Base-by-base conservation (phyloP, 306 rosid species). In the Casuarina glauca region DNA sequence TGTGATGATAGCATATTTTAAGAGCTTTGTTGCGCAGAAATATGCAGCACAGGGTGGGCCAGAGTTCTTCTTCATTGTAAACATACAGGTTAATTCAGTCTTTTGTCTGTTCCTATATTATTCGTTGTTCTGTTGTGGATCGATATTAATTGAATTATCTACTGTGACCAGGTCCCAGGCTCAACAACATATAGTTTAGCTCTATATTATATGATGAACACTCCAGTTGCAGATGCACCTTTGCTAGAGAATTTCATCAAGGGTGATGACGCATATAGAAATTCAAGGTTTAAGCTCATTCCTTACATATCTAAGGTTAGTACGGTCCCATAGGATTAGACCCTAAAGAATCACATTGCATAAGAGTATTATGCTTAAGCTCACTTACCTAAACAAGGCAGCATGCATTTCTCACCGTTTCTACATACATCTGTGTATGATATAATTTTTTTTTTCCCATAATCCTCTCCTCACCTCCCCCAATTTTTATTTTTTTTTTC, bases 221-320 rank as follows among this genome's bases (percentile, higher is more conserved):
- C 93, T 84, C 96, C 96, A 66, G 81, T 94, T 68, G 96, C 89
- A 78, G 91, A 88, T 70, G 80, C 76, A 76, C 97, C 96, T 7
- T 77, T 88, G 72, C 87, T 94, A 13, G 84, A 85, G 42, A 83
- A 76, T 77, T 94, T 94, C 85, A 91, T 94, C 52, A 86, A 91
- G 43, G 98, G 98, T 70, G 98, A 91, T 66, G 96, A 94, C 75
- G 84, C 94, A 50, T 90, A 81, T 48, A 86, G 98, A 84, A 91
- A 91, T 84, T 91, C 97, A 0, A 90, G 97, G 85, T 91, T 94
- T 80, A 94, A 94, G 88, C 86, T 91, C 70, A 90, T 94, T 76
- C 98, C 98, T 57, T 86, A 89, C 79, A 91, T 95, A 81, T 90
- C 97, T 70, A 86, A 93, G 99, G 99, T 95, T 73, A 61, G 86